Evolutionary conservation across 2,329 filamentous ascomycete species (phyloP).

Genomic region (Daldinia eschscholtzii): DNA sequence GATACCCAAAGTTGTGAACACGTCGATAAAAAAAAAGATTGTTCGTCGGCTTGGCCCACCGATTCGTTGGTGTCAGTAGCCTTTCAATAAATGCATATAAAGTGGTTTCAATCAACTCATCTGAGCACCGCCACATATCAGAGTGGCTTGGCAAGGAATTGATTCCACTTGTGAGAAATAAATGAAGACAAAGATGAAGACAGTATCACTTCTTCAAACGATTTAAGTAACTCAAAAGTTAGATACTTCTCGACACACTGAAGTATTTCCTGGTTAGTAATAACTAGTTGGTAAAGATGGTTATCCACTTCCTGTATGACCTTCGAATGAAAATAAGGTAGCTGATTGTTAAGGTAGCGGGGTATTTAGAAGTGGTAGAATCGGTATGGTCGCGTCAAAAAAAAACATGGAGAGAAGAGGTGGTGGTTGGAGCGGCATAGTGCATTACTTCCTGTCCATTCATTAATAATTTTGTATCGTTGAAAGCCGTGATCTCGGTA

Average conservation of each 20-base stretch:
- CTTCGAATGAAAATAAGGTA: background rate
- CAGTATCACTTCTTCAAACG: background rate
- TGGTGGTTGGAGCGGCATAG: background rate
- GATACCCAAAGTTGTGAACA: slow-evolving; percentile 16
- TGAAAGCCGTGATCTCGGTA: background rate
- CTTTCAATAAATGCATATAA: slow-evolving; percentile 10
- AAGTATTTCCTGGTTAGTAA: background rate
- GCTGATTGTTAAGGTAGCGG: background rate
- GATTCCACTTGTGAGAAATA: background rate
- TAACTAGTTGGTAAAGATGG: background rate
- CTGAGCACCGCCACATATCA: background rate
- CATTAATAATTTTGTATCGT: background rate
- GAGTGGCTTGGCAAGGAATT: background rate
- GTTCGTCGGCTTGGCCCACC: slow-evolving; percentile 17
- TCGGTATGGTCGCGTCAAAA: background rate
- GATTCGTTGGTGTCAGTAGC: background rate
- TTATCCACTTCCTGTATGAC: background rate
- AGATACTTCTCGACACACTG: background rate
- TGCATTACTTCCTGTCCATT: background rate
- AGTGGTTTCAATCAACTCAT: background rate
- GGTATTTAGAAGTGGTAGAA: background rate
- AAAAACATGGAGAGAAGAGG: background rate
- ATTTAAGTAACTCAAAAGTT: background rate
- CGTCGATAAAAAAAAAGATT: slow-evolving; percentile 11
- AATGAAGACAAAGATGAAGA: background rate